Base-by-base conservation (phyloP, 108 stramenopile species). In the Cyclotella atomus region DNA sequence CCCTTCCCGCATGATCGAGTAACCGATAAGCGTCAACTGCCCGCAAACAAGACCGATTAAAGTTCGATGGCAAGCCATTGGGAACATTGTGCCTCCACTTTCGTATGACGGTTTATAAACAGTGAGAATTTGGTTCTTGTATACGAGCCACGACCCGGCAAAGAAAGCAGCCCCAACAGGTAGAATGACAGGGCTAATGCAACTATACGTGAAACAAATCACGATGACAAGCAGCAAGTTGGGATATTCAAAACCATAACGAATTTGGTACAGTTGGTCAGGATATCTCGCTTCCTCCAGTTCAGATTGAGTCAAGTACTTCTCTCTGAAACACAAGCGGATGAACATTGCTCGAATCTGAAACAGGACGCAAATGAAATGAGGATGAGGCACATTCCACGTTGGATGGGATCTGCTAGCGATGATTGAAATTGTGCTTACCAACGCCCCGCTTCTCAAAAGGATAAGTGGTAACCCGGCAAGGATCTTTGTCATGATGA, bases 211-310 rank as follows among this genome's bases (percentile, higher is more conserved):
- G 45, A 90, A 87, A 63, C 89, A 91, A 73, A 95, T 92, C 61
- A 93, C 84, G 27, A 95, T 81, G 15, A 97, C 93, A 30, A 97
- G 78, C 28, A 97, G 67, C 62, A 90, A 82, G 24, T 88, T 84
- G 12, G 92, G 90, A 59, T 94, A 95, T 57, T 94, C 93, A 92
- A 91, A 95, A 4, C 92, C 93, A 63, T 92, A 95, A 73, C 60
- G 71, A 12, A 76, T 70, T 35, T 71, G 69, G 28, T 50, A 34
- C 38, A 54, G 57, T 23, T 44, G 33, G 34, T 45, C 28, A 49
- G 75, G 76, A 47, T 63, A 59, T 59, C 85, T 77, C 2, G 82
- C 83, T 49, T 88, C 84, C 59, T 93, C 86, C 30, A 90, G 68
- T 63, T 94, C 92, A 33, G 91, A 69, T 65, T 92, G 92, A 1